Conservation (phyloP, 1,284 basidiomycete species). For the Malassezia pachydermatis region DNA sequence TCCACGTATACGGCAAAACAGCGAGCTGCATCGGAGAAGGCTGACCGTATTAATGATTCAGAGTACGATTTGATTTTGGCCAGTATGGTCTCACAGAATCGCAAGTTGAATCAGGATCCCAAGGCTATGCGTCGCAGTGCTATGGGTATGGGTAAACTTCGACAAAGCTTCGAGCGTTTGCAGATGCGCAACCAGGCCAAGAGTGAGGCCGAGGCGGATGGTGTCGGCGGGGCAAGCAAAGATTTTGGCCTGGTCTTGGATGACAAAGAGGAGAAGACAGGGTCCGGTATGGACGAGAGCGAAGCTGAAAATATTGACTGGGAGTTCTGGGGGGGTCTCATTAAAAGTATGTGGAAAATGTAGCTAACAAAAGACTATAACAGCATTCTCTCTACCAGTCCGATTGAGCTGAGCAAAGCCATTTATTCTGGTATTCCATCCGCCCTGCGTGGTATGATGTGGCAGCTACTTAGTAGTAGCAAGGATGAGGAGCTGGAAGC, state of each 20-base stretch:
- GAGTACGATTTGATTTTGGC: slow-evolving; percentile 36
- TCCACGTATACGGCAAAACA: background rate
- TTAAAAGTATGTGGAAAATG: slow-evolving; percentile 46
- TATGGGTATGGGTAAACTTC: slow-evolving; percentile 37
- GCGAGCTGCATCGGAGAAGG: slow-evolving; percentile 4
- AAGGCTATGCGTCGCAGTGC: slow-evolving; percentile 35
- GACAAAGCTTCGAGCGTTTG: slow-evolving; percentile 39
- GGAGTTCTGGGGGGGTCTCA: slow-evolving; percentile 94
- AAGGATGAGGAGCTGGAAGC: slow-evolving; percentile 74
- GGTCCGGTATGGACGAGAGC: slow-evolving; percentile 11
- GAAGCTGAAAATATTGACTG: slow-evolving; percentile 45
- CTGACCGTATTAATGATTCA: slow-evolving; percentile 18
- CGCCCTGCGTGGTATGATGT: slow-evolving; percentile 81
- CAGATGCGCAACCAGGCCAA: slow-evolving; percentile 19
- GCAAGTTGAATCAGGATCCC: slow-evolving; percentile 29
- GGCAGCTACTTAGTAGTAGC: slow-evolving; percentile 91
- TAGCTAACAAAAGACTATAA: slow-evolving; percentile 11
- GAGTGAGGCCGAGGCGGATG: slow-evolving; percentile 9
- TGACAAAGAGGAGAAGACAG: background rate
- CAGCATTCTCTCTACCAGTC: slow-evolving; percentile 28
- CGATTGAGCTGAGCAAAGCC: slow-evolving; percentile 63
- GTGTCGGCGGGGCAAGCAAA: slow-evolving; percentile 11
- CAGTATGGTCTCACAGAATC: slow-evolving; percentile 30
- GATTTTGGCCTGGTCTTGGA: slow-evolving; percentile 12
- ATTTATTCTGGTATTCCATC: slow-evolving; percentile 86